Evolutionary conservation across 495 filamentous ascomycete species (phyloP).

Genomic region (Elasticomyces elasticus): DNA sequence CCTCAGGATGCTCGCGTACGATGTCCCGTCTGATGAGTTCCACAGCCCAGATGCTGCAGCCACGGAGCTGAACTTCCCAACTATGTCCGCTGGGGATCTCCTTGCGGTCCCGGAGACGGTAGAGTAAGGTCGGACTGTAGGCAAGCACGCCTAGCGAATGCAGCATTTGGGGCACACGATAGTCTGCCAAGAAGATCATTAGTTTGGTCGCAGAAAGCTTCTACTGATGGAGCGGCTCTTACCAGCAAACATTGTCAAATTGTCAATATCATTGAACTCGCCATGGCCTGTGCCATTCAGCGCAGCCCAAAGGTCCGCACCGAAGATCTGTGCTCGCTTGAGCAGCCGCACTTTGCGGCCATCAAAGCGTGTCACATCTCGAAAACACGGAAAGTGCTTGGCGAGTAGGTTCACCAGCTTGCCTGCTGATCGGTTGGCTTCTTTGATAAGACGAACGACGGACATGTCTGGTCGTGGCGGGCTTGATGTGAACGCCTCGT

Average conservation of each 20-base stretch:
- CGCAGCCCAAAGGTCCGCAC: constrained; percentile 91
- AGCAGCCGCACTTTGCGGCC: constrained; percentile 67
- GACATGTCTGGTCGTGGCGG: constrained; percentile 18
- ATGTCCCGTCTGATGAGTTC: constrained; percentile 87
- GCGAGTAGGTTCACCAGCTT: constrained; percentile 73
- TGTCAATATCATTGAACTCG: constrained; percentile 80
- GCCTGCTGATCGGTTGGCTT: constrained; percentile 69
- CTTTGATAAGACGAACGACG: constrained; percentile 50
- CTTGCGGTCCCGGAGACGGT: constrained; percentile 51
- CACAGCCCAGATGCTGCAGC: constrained; percentile 50
- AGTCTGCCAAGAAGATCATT: constrained; percentile 46
- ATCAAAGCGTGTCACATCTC: constrained; percentile 66
- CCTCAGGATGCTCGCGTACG: constrained; percentile 55
- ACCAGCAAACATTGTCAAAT: constrained; percentile 94
- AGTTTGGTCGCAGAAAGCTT: background rate
- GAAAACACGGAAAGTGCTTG: constrained; percentile 73
- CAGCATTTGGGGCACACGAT: constrained; percentile 90
- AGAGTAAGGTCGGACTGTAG: constrained; percentile 70
- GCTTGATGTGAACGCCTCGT: background rate
- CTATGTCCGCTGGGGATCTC: constrained; percentile 58
- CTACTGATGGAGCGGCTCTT: constrained; percentile 6
- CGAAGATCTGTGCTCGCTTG: constrained; percentile 90
- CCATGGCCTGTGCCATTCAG: constrained; percentile 75
- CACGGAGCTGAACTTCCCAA: constrained; percentile 84
- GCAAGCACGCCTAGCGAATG: constrained; percentile 69